Percentiles rank a stretch among this genome's conserved stretches.
These are phyloP conservation scores for Malus hybrid DNA, from an alignment of 331 rosid genomes.

Conservation along the genomic window DNA sequence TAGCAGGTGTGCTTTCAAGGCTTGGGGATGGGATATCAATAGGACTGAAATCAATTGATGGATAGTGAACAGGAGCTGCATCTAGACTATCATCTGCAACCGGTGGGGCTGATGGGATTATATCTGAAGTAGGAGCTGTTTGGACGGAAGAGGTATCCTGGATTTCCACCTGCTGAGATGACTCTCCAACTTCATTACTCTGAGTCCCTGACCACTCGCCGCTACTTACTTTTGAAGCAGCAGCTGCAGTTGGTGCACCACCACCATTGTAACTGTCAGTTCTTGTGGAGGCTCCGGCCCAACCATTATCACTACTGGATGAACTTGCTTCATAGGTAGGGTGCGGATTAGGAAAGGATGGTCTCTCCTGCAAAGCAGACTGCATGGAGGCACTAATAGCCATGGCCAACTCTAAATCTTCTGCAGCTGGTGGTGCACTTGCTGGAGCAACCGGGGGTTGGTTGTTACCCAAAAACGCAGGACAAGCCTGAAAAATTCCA, in stretches of 20 bases:
- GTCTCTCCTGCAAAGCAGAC: slow-evolving; percentile 50
- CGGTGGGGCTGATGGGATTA: slow-evolving; percentile 67
- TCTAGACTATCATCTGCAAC: slow-evolving; percentile 28
- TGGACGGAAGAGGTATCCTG: slow-evolving; percentile 18
- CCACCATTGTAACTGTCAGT: slow-evolving; percentile 27
- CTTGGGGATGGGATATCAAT: slow-evolving; percentile 37
- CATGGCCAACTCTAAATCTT: slow-evolving; percentile 61
- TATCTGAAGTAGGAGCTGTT: slow-evolving; percentile 12
- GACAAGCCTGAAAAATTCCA: slow-evolving; percentile 44
- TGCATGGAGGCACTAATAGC: slow-evolving; percentile 70
- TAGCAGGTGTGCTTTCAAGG: slow-evolving; percentile 19
- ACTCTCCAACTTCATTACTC: slow-evolving; percentile 22
- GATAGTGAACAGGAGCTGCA: slow-evolving; percentile 62
- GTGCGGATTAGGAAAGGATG: slow-evolving; percentile 32
- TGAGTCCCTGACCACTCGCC: slow-evolving; percentile 23
- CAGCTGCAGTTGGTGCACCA: slow-evolving; percentile 23
- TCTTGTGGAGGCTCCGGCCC: neutral
- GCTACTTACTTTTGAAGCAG: slow-evolving; percentile 13
- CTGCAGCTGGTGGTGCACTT: slow-evolving; percentile 66
- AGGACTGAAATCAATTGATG: slow-evolving; percentile 72
- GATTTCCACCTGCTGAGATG: slow-evolving; percentile 18
- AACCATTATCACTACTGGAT: slow-evolving; percentile 26
- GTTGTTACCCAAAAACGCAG: slow-evolving; percentile 54
- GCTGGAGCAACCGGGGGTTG: slow-evolving; percentile 42
- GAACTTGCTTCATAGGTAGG: slow-evolving; percentile 52